These are phyloP conservation scores for Ambrosiella cleistominuta DNA, from an alignment of 2,329 filamentous ascomycete species.

Conservation along the genomic window DNA sequence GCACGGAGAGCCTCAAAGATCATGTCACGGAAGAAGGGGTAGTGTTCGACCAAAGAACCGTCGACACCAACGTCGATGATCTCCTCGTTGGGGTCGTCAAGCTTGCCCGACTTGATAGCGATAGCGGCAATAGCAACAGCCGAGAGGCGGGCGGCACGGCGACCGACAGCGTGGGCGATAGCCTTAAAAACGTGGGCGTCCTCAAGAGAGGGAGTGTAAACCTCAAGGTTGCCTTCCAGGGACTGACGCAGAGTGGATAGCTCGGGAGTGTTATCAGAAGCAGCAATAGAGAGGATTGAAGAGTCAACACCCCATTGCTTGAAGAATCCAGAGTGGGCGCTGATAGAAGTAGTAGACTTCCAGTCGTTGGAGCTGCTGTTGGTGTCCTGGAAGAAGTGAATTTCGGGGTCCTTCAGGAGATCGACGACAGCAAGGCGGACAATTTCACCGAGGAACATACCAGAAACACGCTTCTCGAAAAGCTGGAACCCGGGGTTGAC, in stretches of 20 bases:
- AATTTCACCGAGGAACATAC: conserved; percentile 96
- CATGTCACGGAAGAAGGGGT: conserved; percentile 78
- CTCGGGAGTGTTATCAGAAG: conserved; percentile 58
- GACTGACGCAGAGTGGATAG: conserved; percentile 58
- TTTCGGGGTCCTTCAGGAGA: conserved; percentile 48
- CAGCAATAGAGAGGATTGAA: conserved; percentile 71
- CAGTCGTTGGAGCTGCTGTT: conserved; percentile 55
- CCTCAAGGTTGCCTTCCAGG: conserved; percentile 57
- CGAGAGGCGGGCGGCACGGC: conserved; percentile 70
- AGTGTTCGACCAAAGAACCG: conserved; percentile 86
- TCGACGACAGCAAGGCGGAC: conserved; percentile 59
- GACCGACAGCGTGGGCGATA: conserved; percentile 67
- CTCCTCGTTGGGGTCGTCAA: conserved; percentile 45
- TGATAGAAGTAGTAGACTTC: conserved; percentile 52
- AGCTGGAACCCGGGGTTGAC: conserved; percentile 91
- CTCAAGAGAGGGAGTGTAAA: conserved; percentile 60
- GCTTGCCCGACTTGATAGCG: conserved; percentile 60
- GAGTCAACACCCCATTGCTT: conserved; percentile 83
- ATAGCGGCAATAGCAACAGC: conserved; percentile 78
- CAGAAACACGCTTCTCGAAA: conserved; percentile 96
- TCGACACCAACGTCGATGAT: conserved; percentile 84
- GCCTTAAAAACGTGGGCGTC: conserved; percentile 80
- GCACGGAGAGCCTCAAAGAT: conserved; percentile 65
- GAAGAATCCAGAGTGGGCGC: conserved; percentile 48
- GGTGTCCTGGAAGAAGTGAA: conserved; percentile 59